A percentile compares a stretch with the other conserved stretches of the same genome.
phyloP scores from a whole-genome alignment of 1,284 basidiomycete genomes.

The Ustilago trichophora region DNA sequence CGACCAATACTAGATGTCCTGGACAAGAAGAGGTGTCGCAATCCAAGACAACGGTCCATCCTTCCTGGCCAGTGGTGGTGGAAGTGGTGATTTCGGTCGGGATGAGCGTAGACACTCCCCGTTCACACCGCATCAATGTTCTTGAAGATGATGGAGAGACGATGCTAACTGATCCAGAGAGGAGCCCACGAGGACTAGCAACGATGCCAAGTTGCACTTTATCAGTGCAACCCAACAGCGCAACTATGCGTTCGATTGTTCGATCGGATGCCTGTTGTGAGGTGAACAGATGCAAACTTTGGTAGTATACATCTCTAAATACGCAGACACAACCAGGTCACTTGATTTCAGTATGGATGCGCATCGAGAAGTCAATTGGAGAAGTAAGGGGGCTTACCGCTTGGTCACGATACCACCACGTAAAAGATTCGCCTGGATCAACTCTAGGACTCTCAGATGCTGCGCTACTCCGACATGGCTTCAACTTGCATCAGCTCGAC shows the following conservation, averaged over 20 bases:
- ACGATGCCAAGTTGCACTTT: slow-evolving; percentile 35
- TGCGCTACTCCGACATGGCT: slow-evolving; percentile 24
- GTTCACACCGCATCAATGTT: not conserved
- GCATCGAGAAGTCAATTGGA: too few species aligned
- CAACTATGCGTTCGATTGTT: slow-evolving; percentile 22
- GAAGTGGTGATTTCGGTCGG: too few species aligned
- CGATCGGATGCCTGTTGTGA: slow-evolving; percentile 45
- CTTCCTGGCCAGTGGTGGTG: too few species aligned
- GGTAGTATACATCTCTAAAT: slow-evolving; percentile 59
- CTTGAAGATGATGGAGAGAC: not conserved
- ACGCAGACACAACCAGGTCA: too few species aligned
- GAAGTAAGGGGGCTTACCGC: slow-evolving; percentile 34
- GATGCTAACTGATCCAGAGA: slow-evolving; percentile 29
- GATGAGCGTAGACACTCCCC: not conserved
- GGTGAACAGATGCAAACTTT: slow-evolving; percentile 37
- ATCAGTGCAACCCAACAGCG: slow-evolving; percentile 10
- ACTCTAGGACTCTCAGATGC: slow-evolving; percentile 32
- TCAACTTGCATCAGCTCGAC: too few species aligned
- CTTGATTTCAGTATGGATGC: too few species aligned
- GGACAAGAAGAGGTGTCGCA: too few species aligned
- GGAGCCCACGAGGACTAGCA: slow-evolving; percentile 50
- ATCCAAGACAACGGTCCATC: too few species aligned
- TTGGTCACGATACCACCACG: slow-evolving; percentile 29
- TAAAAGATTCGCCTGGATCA: slow-evolving; percentile 35
- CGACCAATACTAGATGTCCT: slow-evolving; percentile 46